Base-by-base conservation (phyloP, 1,139 yeast genomes). In the Pichia sp. region DNA sequence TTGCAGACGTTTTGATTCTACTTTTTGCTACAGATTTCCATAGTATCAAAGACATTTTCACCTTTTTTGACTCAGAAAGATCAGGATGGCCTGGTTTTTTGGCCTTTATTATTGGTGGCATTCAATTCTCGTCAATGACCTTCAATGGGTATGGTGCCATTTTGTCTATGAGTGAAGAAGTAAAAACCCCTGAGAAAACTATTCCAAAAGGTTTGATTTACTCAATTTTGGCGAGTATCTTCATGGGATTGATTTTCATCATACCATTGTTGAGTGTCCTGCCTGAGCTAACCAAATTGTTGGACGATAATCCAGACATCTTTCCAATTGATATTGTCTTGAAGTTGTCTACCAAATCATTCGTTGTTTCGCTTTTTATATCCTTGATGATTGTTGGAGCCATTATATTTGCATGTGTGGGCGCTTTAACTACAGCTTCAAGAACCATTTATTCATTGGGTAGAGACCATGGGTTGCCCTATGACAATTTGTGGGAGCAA, bases 401-500 rank as follows among this genome's bases (percentile, higher is more conserved):
- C 28, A 76, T 85, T 38, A 56, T 83, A 27, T 83, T 85, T 60
- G 92, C 88, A 38, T 81, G 88, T 4, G 80, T 84, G 47, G 94
- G 95, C 35, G 72, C 92, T 1, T 70, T 85, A 33, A 85, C 95
- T 0, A 85, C 95, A 0, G 90, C 94, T 0, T 85, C 95, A 5
- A 77, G 96, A 67, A 80, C 86, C 34, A 84, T 90, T 1, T 87
- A 80, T 67, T 87, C 95, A 11, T 81, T 87, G 64, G 86, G 95
- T 44, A 77, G 97, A 64, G 97, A 87, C 61, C 88, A 85, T 40
- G 95, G 94, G 0, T 66, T 87, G 41, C 96, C 96, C 0, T 79
- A 72, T 54, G 76, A 81, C 48, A 68, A 73, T 9, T 60, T 73
- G 36, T 84, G 88, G 84, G 73, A 79, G 4, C 73, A 74, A 53